phyloP scores from a whole-genome alignment of 345 rosid genomes.

The Ceriops decandra region DNA sequence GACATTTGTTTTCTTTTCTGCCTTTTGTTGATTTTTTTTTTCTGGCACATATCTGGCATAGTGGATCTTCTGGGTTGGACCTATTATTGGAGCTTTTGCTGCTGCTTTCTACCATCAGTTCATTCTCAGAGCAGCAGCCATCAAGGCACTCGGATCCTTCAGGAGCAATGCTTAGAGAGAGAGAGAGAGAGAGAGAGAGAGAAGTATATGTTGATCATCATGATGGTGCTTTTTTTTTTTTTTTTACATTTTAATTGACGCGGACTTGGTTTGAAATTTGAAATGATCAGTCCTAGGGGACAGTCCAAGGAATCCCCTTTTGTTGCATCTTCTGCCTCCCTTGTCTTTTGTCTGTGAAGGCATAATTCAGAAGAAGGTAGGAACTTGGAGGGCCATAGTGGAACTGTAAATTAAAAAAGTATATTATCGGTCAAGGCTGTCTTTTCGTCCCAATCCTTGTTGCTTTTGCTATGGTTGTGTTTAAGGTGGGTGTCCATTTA shows the following conservation, averaged over 20 bases:
- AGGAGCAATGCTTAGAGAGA: conserved; percentile 54
- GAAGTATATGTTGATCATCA: conserved; percentile 1
- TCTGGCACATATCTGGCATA: conserved; percentile 17
- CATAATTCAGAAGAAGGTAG: background rate
- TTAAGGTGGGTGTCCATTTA: conserved; percentile 6
- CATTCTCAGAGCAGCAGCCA: conserved; percentile 72
- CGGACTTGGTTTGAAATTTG: no score
- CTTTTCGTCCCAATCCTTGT: conserved; percentile 14
- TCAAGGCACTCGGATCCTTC: conserved; percentile 78
- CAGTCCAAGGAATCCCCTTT: no score
- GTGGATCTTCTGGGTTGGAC: conserved; percentile 99
- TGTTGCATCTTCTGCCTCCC: conserved; percentile 3
- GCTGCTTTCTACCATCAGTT: conserved; percentile 82
- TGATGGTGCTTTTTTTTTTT: background rate
- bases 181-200: no score
- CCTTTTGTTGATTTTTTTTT: no score
- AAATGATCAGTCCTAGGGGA: no score
- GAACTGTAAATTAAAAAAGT: conserved; percentile 37
- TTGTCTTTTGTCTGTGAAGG: background rate
- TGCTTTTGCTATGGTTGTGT: conserved; percentile 1
- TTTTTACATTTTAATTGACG: no score
- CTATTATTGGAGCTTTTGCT: conserved; percentile 70
- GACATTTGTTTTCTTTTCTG: no score
- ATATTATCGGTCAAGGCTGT: conserved; percentile 22
- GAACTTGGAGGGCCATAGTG: conserved; percentile 16